These are phyloP conservation scores for Phytophthora fragariaefolia DNA, from an alignment of 352 stramenopile species.

Conservation along the genomic window DNA sequence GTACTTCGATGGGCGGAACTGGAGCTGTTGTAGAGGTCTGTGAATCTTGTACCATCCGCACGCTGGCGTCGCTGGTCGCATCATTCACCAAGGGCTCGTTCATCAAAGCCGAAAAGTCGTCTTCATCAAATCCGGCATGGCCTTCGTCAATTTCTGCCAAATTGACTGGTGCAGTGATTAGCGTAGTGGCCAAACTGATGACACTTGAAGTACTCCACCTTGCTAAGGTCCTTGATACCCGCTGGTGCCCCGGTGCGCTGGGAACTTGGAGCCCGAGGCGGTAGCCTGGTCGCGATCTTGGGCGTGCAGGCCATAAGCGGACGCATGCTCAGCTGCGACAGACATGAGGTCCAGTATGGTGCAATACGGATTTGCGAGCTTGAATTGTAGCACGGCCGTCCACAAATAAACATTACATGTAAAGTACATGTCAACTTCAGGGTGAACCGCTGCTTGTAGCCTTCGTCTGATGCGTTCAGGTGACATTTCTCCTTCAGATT, in stretches of 20 bases:
- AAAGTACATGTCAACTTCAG: conserved; percentile 3
- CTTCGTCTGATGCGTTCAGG: conserved; percentile 1
- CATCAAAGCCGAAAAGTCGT: neutral
- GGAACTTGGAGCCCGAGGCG: too few species aligned
- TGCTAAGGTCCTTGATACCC: conserved; percentile 1
- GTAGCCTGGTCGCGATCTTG: neutral
- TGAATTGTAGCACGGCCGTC: conserved; percentile 8
- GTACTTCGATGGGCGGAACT: too few species aligned
- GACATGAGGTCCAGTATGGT: conserved; percentile 9
- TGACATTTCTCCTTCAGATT: conserved; percentile 8
- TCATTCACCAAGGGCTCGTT: neutral
- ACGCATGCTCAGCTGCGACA: conserved; percentile 5
- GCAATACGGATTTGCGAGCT: conserved; percentile 8
- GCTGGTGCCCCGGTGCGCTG: neutral
- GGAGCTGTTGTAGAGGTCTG: too few species aligned
- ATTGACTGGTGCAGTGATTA: conserved; percentile 5
- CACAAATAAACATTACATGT: conserved; percentile 1
- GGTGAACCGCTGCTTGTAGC: conserved; percentile 5
- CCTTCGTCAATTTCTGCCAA: neutral
- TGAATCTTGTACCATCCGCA: too few species aligned
- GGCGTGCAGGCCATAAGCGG: neutral
- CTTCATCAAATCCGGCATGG: neutral
- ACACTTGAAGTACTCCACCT: conserved; percentile 8
- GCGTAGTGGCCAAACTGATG: conserved; percentile 5
- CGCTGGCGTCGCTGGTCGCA: neutral